phyloP scores from a whole-genome alignment of 129 eudicot species.

The Dittrichia graveolens region DNA sequence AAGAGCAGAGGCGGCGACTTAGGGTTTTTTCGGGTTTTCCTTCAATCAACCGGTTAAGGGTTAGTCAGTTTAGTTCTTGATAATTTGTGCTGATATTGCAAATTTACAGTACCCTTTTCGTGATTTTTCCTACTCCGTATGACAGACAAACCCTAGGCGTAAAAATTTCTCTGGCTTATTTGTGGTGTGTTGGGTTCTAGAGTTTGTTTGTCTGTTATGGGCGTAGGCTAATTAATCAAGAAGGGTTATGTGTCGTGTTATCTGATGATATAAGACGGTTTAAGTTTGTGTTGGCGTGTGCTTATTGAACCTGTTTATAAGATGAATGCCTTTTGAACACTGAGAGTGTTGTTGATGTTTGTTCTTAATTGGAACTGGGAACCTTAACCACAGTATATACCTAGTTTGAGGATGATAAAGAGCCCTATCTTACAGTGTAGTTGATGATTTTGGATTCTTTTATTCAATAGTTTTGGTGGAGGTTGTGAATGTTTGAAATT shows the following conservation, averaged over 20 bases:
- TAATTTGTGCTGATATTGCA: constrained; percentile 23
- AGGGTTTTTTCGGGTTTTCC: constrained; percentile 37
- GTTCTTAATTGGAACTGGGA: constrained; percentile 31
- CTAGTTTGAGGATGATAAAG: constrained; percentile 26
- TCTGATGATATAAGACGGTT: constrained; percentile 27
- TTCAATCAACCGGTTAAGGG: constrained; percentile 26
- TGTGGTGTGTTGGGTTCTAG: constrained; percentile 44
- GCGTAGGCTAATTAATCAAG: constrained; percentile 24
- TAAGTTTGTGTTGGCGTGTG: constrained; percentile 12
- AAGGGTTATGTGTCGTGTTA: constrained; percentile 24
- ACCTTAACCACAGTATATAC: constrained; percentile 16
- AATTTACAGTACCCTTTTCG: constrained; percentile 6
- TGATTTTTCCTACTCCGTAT: constrained; percentile 21
- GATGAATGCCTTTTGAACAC: constrained; percentile 22
- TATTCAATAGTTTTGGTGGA: constrained; percentile 19
- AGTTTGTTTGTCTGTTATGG: constrained; percentile 51
- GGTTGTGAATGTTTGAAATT: constrained; percentile 17
- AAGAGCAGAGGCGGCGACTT: constrained; percentile 38
- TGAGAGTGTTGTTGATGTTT: constrained; percentile 29
- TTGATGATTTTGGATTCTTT: constrained; percentile 37
- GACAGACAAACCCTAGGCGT: constrained; percentile 36
- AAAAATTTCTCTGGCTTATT: constrained; percentile 4
- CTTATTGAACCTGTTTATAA: constrained; percentile 23
- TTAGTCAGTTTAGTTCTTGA: constrained; percentile 25
- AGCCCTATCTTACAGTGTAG: constrained; percentile 23